Evolutionary conservation across 2,329 filamentous ascomycete genomes (phyloP), one percentile per base, ranked within the genome.

Genomic region (Exophiala sp.): DNA sequence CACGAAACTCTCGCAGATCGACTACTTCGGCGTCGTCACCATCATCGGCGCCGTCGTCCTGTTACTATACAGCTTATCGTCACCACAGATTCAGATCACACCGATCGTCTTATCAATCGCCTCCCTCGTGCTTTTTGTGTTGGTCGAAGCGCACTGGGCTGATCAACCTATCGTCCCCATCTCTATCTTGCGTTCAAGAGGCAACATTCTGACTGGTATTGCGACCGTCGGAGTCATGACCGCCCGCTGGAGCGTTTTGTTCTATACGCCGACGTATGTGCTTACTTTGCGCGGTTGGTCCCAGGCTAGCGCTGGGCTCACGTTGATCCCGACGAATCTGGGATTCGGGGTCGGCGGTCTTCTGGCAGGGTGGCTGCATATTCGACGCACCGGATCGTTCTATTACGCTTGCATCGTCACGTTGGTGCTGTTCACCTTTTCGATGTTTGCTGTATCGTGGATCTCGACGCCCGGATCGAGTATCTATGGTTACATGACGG

Each of bases 201-300:
- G 85, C 29, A 83, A 88, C 1, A 74, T 92, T 3, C 71, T 92
- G 18, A 87, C 87, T 1, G 92, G 89, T 65, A 65, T 91, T 18
- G 80, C 85, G 1, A 88, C 90, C 46, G 78, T 91, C 0, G 84
- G 86, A 16, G 80, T 90, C 67, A 92, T 95, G 88, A 84, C 88
- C 66, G 80, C 87, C 1, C 85, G 90, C 53, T 95, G 89, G 89
- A 79, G 79, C 5, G 78, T 95, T 1, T 76, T 95, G 6, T 94
- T 91, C 74, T 95, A 90, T 70, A 81, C 86, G 0, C 89, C 90
- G 0, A 83, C 90, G 40, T 91, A 89, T 63, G 86, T 88, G 33
- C 83, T 94, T 53, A 87, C 88, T 3, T 85, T 94, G 1, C 82
- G 85, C 2, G 82, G 82, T 51, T 87, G 87, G 73, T 72, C 79